These are phyloP conservation scores for Aspergillus transmontanensis DNA, from an alignment of 2,329 filamentous ascomycete species.

Conservation along the genomic window DNA sequence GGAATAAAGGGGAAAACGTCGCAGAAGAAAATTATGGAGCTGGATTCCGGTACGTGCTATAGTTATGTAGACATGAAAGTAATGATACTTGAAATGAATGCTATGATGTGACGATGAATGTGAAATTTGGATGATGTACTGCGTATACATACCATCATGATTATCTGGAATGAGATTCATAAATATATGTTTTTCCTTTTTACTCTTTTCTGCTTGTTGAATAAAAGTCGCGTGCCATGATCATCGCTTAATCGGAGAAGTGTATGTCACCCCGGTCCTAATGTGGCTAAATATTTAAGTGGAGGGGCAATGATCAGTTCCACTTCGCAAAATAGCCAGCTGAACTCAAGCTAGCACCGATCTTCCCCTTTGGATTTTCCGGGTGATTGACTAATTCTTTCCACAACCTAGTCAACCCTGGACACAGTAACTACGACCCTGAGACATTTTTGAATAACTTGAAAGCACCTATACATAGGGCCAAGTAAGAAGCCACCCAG, in stretches of 20 bases:
- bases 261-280: neutral
- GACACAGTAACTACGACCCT: neutral
- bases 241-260: neutral
- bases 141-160: neutral
- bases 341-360: neutral
- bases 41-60: constrained; percentile 41
- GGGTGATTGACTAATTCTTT: neutral
- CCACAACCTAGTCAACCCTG: neutral
- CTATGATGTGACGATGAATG: constrained; percentile 3
- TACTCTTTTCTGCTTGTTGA: neutral
- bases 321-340: neutral
- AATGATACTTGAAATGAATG: neutral
- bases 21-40: constrained; percentile 46
- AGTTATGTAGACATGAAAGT: neutral
- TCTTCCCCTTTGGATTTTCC: neutral
- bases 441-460: neutral
- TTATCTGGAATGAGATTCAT: neutral
- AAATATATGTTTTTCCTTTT: neutral
- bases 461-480: neutral
- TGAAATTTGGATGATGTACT: neutral
- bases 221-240: neutral
- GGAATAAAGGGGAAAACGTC: constrained; percentile 18
- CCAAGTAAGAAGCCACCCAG: neutral
- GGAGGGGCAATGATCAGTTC: neutral
- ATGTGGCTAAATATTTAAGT: neutral